These are phyloP conservation scores for Penicillium polonicum DNA, from an alignment of 2,329 filamentous ascomycete species.

Conservation along the genomic window DNA sequence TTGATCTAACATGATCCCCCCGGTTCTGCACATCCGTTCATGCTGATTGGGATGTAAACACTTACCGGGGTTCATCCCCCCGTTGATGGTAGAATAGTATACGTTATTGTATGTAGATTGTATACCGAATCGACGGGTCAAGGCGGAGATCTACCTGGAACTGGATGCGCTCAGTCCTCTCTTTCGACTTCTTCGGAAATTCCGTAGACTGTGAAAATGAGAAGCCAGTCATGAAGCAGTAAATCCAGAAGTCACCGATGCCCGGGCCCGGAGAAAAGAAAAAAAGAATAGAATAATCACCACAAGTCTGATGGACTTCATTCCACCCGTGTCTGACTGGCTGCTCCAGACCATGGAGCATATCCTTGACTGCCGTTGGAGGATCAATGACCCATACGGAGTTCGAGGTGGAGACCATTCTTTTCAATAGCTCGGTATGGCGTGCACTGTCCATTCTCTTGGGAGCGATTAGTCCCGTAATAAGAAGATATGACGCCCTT, in stretches of 20 bases:
- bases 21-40: conserved; percentile 14
- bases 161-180: conserved; percentile 7
- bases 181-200: not conserved
- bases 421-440: conserved; percentile 11
- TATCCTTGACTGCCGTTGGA: conserved; percentile 12
- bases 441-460: conserved; percentile 2
- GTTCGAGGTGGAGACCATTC: not conserved
- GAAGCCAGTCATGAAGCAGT: not conserved
- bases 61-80: not conserved
- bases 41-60: conserved; percentile 14
- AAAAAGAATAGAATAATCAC: not conserved
- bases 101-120: not conserved
- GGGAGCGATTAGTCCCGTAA: not conserved
- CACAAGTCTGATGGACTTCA: not conserved
- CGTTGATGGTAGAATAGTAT: not conserved
- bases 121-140: not conserved
- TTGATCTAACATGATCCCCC: conserved; percentile 3
- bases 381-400: conserved; percentile 3
- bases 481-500: not conserved
- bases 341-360: conserved; percentile 6
- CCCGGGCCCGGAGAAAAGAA: not conserved
- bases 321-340: conserved; percentile 4
- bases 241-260: not conserved
- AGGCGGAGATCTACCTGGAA: conserved; percentile 4
- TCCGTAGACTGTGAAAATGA: not conserved